Evolutionary conservation across 2,329 filamentous ascomycete genomes (phyloP), one percentile per base, ranked within the genome.

Genomic region (Boeremia exigua): DNA sequence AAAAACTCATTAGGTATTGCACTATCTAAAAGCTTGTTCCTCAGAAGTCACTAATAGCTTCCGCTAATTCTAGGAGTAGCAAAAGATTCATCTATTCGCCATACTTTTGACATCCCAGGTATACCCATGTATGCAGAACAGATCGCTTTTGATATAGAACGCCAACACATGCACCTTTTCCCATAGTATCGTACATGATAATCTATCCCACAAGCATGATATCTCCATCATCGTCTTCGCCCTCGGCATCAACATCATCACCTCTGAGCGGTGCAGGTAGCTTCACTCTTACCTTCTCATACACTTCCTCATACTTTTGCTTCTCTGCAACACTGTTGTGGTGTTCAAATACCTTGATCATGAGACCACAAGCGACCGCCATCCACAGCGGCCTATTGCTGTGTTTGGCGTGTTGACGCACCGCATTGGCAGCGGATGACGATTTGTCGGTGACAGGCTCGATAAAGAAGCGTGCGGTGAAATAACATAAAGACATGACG

Each of bases 401-500:
- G 9, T 62, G 51, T 14, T 67, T 72, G 7, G 67, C 66, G 15
- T 74, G 63, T 3, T 60, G 60, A 7, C 67, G 48, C 42, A 59
- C 74, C 43, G 62, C 77, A 54, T 54, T 59, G 42, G 64, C 75
- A 40, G 82, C 83, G 55, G 81, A 81, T 39, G 83, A 77, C 2
- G 85, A 77, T 61, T 82, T 80, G 33, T 79, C 77, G 45, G 92
- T 92, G 4, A 96, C 86, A 12, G 93, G 88, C 56, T 89, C 89
- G 40, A 88, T 88, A 74, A 93, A 97, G 68, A 96, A 89, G 47
- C 87, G 85, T 68, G 84, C 87, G 48, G 90, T 89, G 89, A 97
- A 96, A 61, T 95, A 88, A 63, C 88, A 92, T 56, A 97, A 84
- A 6, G 89, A 88, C 61, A 97, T 89, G 43, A 88, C 88, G n/a